Evolutionary conservation across 495 filamentous ascomycete species (phyloP), one percentile per base, ranked within the genome.

Genomic region (Talaromyces proteolyticus): DNA sequence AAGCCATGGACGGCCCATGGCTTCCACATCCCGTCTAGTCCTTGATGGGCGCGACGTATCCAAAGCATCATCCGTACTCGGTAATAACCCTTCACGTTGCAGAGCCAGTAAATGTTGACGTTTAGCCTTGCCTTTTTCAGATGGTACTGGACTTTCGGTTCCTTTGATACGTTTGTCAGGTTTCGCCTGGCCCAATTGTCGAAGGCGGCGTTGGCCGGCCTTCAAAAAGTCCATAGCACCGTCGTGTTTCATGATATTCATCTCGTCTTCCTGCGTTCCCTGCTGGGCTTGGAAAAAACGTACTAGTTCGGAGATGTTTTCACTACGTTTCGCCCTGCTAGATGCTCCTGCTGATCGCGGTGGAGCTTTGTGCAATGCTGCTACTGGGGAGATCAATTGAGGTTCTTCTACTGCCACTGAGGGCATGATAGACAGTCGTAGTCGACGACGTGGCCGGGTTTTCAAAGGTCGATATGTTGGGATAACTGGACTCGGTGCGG

Each of bases 401-500:
- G 44, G 20, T 0, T 52, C 34, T n/a, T 42, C 26, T 18, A 59
- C 53, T 22, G 65, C 61, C 17, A 62, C 45, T 17, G 63, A 49
- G 12, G 66, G 56, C 64, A 70, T 70, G 46, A 53, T 66, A 58
- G 47, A 54, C 4, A 56, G 37, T 42, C 51, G 37, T 60, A 63
- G 53, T 62, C 66, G 40, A 55, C 52, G 16, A 51, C 47, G 29
- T 56, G 59, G 7, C 59, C 60, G 58, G 58, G 58, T 39, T 20
- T 41, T 38, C 58, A 60, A 47, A 24, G 50, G 34, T 22, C 70
- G 67, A 52, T 60, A 64, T 18, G 66, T 74, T 44, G 66, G 66
- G 34, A 74, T 66, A 29, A 67, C 60, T 44, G 70, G 70, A 54
- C 65, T 65, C n/a, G 69, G 69, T 52, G 70, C 70, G 47, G 65